These are phyloP conservation scores for Chaetomium olivaceum DNA, from an alignment of 2,329 filamentous ascomycete species.

Conservation along the genomic window DNA sequence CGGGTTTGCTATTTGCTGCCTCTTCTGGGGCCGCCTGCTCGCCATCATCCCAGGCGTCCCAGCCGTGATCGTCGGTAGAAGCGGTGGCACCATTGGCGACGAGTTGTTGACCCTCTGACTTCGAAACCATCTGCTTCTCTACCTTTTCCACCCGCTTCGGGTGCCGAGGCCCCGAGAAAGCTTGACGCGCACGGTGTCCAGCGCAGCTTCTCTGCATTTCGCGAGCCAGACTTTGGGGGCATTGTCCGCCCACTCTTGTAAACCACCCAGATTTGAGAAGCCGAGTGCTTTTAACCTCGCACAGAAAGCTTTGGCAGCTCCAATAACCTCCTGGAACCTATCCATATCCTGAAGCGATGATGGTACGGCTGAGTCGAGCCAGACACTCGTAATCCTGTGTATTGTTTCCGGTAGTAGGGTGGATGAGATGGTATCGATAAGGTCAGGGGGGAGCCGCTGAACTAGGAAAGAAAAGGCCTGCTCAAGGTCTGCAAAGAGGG, in stretches of 20 bases:
- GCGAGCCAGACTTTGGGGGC: conserved; percentile 83
- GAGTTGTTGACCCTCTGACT: conserved; percentile 65
- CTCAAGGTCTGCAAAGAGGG: conserved; percentile 57
- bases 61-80: conserved; percentile 58
- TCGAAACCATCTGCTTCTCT: conserved; percentile 77
- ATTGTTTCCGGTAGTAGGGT: conserved; percentile 71
- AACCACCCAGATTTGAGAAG: conserved; percentile 62
- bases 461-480: conserved; percentile 54
- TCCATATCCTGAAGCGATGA: conserved; percentile 69
- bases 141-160: conserved; percentile 74
- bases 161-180: conserved; percentile 67
- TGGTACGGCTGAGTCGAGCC: conserved; percentile 77
- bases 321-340: conserved; percentile 70
- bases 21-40: conserved; percentile 46
- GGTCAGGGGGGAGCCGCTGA: conserved; percentile 52
- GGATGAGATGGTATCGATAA: conserved; percentile 62
- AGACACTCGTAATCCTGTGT: conserved; percentile 67
- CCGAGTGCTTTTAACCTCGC: conserved; percentile 59
- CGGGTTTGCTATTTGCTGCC: conserved; percentile 21
- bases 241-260: conserved; percentile 78
- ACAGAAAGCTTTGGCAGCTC: conserved; percentile 65
- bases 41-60: conserved; percentile 79
- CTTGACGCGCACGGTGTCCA: conserved; percentile 71
- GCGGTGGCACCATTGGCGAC: conserved; percentile 52
- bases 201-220: conserved; percentile 75